These are phyloP conservation scores for Cicer arietinum DNA, from an alignment of 306 rosid genomes.

Conservation along the genomic window DNA sequence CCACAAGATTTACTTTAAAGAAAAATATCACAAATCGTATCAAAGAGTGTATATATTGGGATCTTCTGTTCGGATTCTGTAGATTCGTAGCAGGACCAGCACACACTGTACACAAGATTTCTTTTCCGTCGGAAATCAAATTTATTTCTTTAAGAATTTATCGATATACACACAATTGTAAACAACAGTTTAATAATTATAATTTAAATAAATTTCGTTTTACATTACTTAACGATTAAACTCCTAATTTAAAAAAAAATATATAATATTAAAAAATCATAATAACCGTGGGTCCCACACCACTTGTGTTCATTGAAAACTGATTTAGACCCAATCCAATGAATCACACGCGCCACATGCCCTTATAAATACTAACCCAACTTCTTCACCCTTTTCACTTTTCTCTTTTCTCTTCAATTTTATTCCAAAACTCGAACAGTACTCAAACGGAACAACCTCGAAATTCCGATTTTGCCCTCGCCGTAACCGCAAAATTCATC, in stretches of 20 bases:
- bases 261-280: neutral
- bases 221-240: too few species aligned
- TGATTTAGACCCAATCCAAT: slow-evolving; percentile 48
- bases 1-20: too few species aligned
- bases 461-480: slow-evolving; percentile 19
- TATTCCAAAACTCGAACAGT: neutral
- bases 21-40: slow-evolving; percentile 29
- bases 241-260: neutral
- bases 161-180: too few species aligned
- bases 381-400: neutral
- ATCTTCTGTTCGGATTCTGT: slow-evolving; percentile 58
- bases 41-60: slow-evolving; percentile 56
- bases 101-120: slow-evolving; percentile 44
- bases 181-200: too few species aligned
- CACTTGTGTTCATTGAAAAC: slow-evolving; percentile 38
- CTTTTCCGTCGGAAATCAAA: slow-evolving; percentile 11
- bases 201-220: too few species aligned
- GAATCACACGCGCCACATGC: slow-evolving; percentile 41
- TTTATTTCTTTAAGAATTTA: neutral
- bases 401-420: neutral
- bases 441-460: too few species aligned
- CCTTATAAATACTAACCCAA: slow-evolving; percentile 28
- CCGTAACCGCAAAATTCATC: neutral
- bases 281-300: slow-evolving; percentile 29
- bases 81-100: slow-evolving; percentile 55